Conservation (phyloP, 805 yeast genomes). For the Metschnikowia kunwiensis region DNA sequence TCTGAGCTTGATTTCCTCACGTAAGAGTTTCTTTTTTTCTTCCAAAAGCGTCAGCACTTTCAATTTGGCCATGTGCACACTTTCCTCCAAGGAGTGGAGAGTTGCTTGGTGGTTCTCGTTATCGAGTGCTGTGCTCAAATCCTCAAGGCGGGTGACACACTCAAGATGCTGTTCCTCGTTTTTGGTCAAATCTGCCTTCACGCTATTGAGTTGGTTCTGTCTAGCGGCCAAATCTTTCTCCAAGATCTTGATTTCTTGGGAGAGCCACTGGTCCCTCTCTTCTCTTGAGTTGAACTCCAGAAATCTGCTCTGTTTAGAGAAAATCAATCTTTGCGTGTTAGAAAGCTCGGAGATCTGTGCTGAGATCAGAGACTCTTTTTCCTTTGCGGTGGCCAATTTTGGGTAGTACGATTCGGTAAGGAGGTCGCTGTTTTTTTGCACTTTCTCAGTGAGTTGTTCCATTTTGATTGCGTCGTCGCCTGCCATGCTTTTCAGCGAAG, state of each 20-base stretch:
- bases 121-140: slow-evolving; percentile 3
- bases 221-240: slow-evolving; percentile 18
- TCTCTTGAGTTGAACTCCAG: slow-evolving; percentile 51
- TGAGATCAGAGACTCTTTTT: slow-evolving; percentile 41
- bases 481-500: slow-evolving; percentile 28
- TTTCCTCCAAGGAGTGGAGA: slow-evolving; percentile 22
- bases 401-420: slow-evolving; percentile 30
- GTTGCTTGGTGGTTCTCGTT: slow-evolving; percentile 1
- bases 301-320: slow-evolving; percentile 69
- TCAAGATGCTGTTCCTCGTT: slow-evolving; percentile 27
- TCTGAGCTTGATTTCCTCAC: slow-evolving; percentile 66
- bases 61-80: slow-evolving; percentile 40
- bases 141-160: slow-evolving; percentile 9
- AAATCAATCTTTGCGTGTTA: slow-evolving; percentile 55
- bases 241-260: slow-evolving; percentile 44
- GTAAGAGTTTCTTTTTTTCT: slow-evolving; percentile 70
- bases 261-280: slow-evolving; percentile 70
- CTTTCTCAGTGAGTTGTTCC: slow-evolving; percentile 23
- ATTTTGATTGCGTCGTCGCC: slow-evolving; percentile 22
- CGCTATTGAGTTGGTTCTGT: slow-evolving; percentile 1
- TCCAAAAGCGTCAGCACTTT: slow-evolving; percentile 51
- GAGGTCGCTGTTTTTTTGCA: slow-evolving; percentile 36
- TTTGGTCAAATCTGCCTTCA: slow-evolving; percentile 9
- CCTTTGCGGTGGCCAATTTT: slow-evolving; percentile 35
- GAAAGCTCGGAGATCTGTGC: slow-evolving; percentile 39